These are phyloP conservation scores for Naematelia encephala DNA, from an alignment of 768 basidiomycete genomes.

Conservation along the genomic window DNA sequence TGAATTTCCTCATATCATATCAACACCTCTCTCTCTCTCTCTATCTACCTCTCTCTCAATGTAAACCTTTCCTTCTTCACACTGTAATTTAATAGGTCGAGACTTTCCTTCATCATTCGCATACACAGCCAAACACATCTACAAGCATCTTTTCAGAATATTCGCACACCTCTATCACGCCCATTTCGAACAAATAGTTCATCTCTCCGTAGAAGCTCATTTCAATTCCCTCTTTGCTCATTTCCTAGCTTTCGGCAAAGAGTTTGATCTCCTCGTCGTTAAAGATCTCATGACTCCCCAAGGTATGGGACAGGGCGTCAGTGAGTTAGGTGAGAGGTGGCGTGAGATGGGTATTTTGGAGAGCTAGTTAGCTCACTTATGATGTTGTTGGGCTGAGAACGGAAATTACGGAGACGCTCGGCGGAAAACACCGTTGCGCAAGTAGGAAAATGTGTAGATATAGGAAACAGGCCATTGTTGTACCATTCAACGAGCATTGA, in stretches of 20 bases:
- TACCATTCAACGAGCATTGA: not conserved
- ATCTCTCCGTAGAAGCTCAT: conserved; percentile 82
- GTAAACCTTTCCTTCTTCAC: too few species aligned
- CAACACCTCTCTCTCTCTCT: not conserved
- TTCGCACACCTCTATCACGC: conserved; percentile 97
- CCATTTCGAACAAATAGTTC: conserved; percentile 79
- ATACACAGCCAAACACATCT: conserved; percentile 81
- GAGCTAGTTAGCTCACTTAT: not conserved
- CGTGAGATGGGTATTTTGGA: conserved; percentile 86
- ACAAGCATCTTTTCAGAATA: conserved; percentile 91
- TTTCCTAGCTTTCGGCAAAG: conserved; percentile 90
- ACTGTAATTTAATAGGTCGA: conserved; percentile 73
- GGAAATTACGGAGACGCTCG: too few species aligned
- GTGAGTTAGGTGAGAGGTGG: conserved; percentile 82
- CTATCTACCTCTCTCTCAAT: too few species aligned
- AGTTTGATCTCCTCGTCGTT: conserved; percentile 85
- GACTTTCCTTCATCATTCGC: conserved; percentile 86
- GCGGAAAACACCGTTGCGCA: too few species aligned
- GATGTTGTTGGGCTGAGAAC: not conserved
- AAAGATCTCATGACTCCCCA: conserved; percentile 68
- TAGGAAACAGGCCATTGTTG: not conserved
- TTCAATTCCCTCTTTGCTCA: conserved; percentile 98
- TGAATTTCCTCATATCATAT: not conserved
- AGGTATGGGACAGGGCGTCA: conserved; percentile 58
- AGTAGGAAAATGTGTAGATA: too few species aligned